These are phyloP conservation scores for Smittium culicis DNA, from an alignment of 371 early-diverging fungal genomes.

Conservation along the genomic window DNA sequence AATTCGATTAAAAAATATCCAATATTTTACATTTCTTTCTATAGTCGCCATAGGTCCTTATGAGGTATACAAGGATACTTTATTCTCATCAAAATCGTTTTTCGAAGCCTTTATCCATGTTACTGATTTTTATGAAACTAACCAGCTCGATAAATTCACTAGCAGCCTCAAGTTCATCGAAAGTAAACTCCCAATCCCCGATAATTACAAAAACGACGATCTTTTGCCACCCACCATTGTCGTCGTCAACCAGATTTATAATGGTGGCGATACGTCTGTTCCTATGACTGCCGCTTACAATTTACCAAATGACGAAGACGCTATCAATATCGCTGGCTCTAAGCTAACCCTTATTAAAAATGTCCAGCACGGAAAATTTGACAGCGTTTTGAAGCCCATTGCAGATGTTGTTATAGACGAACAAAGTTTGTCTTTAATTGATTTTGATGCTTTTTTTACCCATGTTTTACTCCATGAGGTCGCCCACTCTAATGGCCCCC, in stretches of 20 bases:
- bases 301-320: constrained; percentile 67
- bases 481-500: constrained; percentile 64
- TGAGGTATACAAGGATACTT: constrained; percentile 62
- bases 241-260: constrained; percentile 62
- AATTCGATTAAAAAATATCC: neutral
- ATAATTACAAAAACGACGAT: constrained; percentile 49
- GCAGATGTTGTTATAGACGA: constrained; percentile 40
- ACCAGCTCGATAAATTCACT: constrained; percentile 51
- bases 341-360: constrained; percentile 69
- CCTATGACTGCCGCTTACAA: constrained; percentile 71
- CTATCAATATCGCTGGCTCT: constrained; percentile 54
- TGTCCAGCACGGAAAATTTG: constrained; percentile 62
- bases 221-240: constrained; percentile 58
- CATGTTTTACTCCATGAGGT: constrained; percentile 68
- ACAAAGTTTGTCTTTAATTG: constrained; percentile 40
- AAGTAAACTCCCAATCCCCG: constrained; percentile 54
- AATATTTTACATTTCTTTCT: neutral
- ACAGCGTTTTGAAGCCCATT: constrained; percentile 51
- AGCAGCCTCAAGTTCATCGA: constrained; percentile 51
- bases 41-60: constrained; percentile 57
- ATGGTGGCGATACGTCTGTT: constrained; percentile 59
- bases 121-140: constrained; percentile 49
- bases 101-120: constrained; percentile 61
- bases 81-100: constrained; percentile 50
- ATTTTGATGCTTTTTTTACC: constrained; percentile 60